Percentiles rank a stretch among this genome's conserved stretches.
These are phyloP conservation scores for Zostera marina DNA, from an alignment of 116 monocot genomes.

Conservation along the genomic window DNA sequence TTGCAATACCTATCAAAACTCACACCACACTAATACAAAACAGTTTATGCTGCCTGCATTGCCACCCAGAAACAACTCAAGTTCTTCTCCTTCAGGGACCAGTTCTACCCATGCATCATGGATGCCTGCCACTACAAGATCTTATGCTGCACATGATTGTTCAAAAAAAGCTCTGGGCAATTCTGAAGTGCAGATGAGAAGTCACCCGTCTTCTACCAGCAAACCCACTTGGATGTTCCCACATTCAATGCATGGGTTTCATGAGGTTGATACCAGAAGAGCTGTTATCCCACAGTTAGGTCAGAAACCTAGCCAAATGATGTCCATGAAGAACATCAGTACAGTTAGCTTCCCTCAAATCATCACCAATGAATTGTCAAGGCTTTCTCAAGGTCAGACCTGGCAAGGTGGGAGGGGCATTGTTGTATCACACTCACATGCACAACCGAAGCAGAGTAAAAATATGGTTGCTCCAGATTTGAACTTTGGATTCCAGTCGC, in stretches of 20 bases:
- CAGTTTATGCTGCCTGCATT: constrained; percentile 12
- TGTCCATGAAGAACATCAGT: constrained; percentile 18
- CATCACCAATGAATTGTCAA: constrained; percentile 21
- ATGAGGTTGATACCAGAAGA: constrained; percentile 11
- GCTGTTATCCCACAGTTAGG: constrained; percentile 6
- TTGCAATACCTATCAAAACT: constrained; percentile 10
- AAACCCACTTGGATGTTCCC: constrained; percentile 21
- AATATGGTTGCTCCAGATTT: constrained; percentile 52
- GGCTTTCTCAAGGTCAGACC: constrained; percentile 18
- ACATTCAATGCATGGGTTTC: constrained; percentile 11
- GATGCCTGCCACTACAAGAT: constrained; percentile 33
- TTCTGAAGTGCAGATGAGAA: constrained; percentile 11
- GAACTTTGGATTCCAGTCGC: constrained; percentile 58
- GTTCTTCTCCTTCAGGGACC: constrained; percentile 23
- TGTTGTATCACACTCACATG: constrained; percentile 15
- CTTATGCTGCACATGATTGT: constrained; percentile 16
- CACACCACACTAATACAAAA: constrained; percentile 4
- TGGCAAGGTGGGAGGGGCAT: constrained; percentile 27
- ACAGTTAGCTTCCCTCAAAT: constrained; percentile 37
- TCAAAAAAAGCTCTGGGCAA: constrained; percentile 7
- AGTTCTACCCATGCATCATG: constrained; percentile 24
- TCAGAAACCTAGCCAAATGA: constrained; percentile 13
- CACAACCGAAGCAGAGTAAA: constrained; percentile 28
- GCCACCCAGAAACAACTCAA: constrained; percentile 16
- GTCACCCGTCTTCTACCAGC: constrained; percentile 6